phyloP scores from a whole-genome alignment of 2,329 filamentous ascomycete genomes.

The Elsinoe necatrix region DNA sequence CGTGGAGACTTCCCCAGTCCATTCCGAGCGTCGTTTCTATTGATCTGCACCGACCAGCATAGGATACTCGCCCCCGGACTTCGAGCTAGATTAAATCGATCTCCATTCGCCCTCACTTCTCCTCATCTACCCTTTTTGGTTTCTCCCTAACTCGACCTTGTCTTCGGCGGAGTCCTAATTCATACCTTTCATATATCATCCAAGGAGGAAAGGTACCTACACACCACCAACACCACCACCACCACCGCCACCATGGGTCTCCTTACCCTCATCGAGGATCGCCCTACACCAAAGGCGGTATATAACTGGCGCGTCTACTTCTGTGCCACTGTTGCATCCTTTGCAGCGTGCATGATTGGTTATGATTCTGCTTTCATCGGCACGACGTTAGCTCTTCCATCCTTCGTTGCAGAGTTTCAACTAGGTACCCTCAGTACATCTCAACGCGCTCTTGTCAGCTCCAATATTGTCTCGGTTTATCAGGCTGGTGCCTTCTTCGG shows the following conservation, averaged over 20 bases:
- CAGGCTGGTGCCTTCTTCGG: conserved; percentile 81
- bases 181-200: no score
- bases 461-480: conserved; percentile 73
- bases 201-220: background rate
- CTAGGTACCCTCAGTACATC: conserved; percentile 44
- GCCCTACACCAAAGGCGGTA: conserved; percentile 49
- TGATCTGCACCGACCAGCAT: conserved; percentile 5
- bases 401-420: conserved; percentile 61
- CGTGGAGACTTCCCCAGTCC: conserved; percentile 11
- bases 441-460: conserved; percentile 52
- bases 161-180: no score
- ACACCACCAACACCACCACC: no score
- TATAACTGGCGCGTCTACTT: conserved; percentile 54
- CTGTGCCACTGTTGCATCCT: conserved; percentile 47
- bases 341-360: conserved; percentile 51
- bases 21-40: background rate
- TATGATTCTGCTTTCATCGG: conserved; percentile 72
- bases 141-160: no score
- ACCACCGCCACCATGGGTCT: conserved; percentile 28
- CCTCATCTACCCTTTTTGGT: background rate
- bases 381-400: conserved; percentile 61
- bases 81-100: conserved; percentile 13
- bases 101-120: conserved; percentile 5
- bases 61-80: conserved; percentile 11
- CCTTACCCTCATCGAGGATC: conserved; percentile 31